Base-by-base conservation (phyloP, 805 yeast species). In the Scheffersomyces lignosus region DNA sequence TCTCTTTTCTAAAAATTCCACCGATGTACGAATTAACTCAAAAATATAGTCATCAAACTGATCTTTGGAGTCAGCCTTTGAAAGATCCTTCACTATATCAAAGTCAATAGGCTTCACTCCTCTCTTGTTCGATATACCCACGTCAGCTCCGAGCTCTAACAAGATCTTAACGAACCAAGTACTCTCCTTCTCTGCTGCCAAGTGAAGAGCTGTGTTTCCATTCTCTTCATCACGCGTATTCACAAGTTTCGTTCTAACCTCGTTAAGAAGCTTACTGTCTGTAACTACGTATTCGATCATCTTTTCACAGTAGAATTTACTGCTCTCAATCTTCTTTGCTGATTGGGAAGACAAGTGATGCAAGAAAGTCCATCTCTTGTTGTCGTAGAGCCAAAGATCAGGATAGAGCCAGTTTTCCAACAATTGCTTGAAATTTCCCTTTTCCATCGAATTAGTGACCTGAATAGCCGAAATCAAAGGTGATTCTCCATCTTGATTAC, bases 31-130 rank as follows among this genome's bases (percentile, higher is more conserved):
- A 8, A 67, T 48, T 22, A 69, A 54, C 46, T 67, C 66, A 29
- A 66, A 43, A 12, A 66, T 43, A 27, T 58, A 64, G 14, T 47
- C 58, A 15, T 43, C 38, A 4, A 25, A 31, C 27, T 48, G 47
- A 5, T 45, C 42, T 6, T 58, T 62, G 25, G 18, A 34, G 31
- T 48, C 54, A 31, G 41, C 50, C 13, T 43, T 37, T n/a, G 40
- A 31, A 9, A 56, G 52, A 31, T 68, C 71, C 31, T 77, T 63
- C 30, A 73, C 77, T 36, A 84, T 79, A 30, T 95, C 96, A 62
- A 86, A 91, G 62, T 93, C 98, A 10, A 73, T 64, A 3, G 98
- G 96, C 43, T 85, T 78, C 23, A 91, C 73, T 0, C 96, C 96
- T 3, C 91, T 84, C 34, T 86, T 83, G 57, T 93, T 93, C 4